These are phyloP conservation scores for Avena eriantha DNA, from an alignment of 176 grass and related monocot genomes.

Conservation along the genomic window DNA sequence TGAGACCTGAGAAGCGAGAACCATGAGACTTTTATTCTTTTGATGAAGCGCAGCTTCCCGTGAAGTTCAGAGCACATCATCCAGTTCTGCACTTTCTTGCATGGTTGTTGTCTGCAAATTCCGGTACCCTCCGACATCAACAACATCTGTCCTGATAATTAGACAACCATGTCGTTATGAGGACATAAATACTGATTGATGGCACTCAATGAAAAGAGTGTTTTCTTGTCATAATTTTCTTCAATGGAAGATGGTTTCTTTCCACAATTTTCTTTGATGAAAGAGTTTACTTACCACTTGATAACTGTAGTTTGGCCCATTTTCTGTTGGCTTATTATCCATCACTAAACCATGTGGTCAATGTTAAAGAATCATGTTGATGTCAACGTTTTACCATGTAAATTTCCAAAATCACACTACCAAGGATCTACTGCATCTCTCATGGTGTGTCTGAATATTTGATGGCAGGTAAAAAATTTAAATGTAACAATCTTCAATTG, in stretches of 20 bases:
- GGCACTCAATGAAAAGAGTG: not conserved
- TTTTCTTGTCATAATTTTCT: not conserved
- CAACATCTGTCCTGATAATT: slow-evolving; percentile 43
- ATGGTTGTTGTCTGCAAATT: not conserved
- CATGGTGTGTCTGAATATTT: slow-evolving; percentile 1
- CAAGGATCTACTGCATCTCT: slow-evolving; percentile 14
- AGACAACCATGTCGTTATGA: slow-evolving; percentile 13
- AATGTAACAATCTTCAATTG: not conserved
- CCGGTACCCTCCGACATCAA: not conserved
- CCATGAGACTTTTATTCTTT: slow-evolving; percentile 4
- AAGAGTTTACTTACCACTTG: slow-evolving; percentile 18
- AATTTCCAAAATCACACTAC: not conserved
- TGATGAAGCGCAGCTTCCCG: not conserved
- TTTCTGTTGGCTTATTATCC: slow-evolving; percentile 4
- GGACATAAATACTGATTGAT: not conserved
- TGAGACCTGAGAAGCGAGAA: slow-evolving; percentile 29
- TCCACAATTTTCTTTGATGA: slow-evolving; percentile 9
- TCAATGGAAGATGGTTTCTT: not conserved
- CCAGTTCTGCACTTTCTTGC: slow-evolving; percentile 32
- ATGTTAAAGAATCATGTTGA: slow-evolving; percentile 16
- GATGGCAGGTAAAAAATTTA: not conserved
- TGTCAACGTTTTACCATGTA: slow-evolving; percentile 14
- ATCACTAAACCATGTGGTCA: slow-evolving; percentile 14
- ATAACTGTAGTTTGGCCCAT: slow-evolving; percentile 26
- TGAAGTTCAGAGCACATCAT: slow-evolving; percentile 14